Evolutionary conservation across 192 early-diverging fungal genomes (phyloP), one percentile per base, ranked within the genome.

Genomic region (Helicostylum pulchrum): DNA sequence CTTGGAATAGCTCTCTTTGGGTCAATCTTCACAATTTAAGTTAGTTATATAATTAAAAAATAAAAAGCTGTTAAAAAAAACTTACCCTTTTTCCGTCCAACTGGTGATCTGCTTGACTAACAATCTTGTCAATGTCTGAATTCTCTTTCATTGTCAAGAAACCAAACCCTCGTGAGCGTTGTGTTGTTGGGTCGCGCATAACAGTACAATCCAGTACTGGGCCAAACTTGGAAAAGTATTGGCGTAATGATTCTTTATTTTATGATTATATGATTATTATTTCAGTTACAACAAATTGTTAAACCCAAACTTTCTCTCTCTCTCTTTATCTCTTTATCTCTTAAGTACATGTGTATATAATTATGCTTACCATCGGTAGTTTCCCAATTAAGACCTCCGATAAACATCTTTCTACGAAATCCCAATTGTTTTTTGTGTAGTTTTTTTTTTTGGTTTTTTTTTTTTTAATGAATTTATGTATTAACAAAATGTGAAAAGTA

Each of bases 321-420:
- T 31, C 12, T 14, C 23, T 55, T 61, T 45, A 10, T 23, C 12
- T 21, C 60, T n/a, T 26, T 26, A 26, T 26, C 26, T 26, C 26
- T n/a, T n/a, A 26, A 26, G 26, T 26, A 26, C 26, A 26, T 26
- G 2, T 26, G 2, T 26, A 26, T 26, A 26, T 26, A 26, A 20
- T 14, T 39, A 53, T 21, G 56, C 85, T 88, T 87, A 90, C 89
- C 89, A 80, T 90, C 86, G 34, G 89, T 88, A 32, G 89, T 91
- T 68, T 91, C 89, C 88, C 88, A 90, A 73, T 89, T 90, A 66
- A 91, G 74, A 53, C 88, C 89, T 62, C 89, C 89, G 64, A 89
- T 79, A 76, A 90, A 90, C 83, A 90, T 86, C 80, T 90, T 90
- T 75, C 88, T 89, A 87, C 52, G 17, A 14, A 26, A 11, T 47